Evolutionary conservation across 108 stramenopile genomes (phyloP).

Genomic region (Stephanodiscus triporus): DNA sequence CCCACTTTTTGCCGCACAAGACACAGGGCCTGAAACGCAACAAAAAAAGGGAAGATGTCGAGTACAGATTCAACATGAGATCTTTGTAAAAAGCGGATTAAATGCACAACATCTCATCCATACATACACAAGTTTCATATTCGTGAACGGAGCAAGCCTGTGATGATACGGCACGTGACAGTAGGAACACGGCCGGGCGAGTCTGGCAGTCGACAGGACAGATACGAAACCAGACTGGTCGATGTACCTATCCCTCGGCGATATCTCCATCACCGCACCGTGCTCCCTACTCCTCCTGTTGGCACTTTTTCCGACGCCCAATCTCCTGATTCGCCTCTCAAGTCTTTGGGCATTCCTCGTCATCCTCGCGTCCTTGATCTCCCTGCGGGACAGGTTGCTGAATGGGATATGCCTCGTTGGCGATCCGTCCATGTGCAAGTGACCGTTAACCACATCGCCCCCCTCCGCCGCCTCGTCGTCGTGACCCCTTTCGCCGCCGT

Average conservation of each 20-base stretch:
- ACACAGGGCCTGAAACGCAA: conserved; percentile 66
- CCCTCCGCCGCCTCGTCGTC: conserved; percentile 6
- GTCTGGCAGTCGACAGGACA: conserved; percentile 54
- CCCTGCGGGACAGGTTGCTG: conserved; percentile 36
- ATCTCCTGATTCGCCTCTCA: conserved; percentile 41
- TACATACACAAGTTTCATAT: conserved; percentile 88
- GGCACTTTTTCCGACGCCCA: conserved; percentile 30
- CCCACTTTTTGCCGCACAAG: conserved; percentile 96
- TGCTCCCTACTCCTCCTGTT: conserved; percentile 17
- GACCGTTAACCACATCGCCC: conserved; percentile 15
- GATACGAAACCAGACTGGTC: conserved; percentile 46
- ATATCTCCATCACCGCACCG: neutral
- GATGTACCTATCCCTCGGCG: conserved; percentile 28
- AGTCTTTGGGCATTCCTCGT: conserved; percentile 42
- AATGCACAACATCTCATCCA: neutral
- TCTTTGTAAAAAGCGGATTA: neutral
- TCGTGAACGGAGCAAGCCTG: conserved; percentile 90
- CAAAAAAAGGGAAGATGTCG: neutral
- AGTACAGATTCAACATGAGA: neutral
- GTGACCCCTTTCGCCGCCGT: conserved; percentile 33
- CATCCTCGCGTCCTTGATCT: conserved; percentile 43
- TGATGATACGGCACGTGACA: conserved; percentile 98
- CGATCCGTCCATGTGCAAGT: conserved; percentile 24
- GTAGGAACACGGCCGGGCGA: conserved; percentile 87
- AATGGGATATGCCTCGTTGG: conserved; percentile 24